A percentile compares a stretch with the other conserved stretches of the same genome.
phyloP scores from a whole-genome alignment of 2,329 filamentous ascomycete genomes.

The Trichoderma asperellum region DNA sequence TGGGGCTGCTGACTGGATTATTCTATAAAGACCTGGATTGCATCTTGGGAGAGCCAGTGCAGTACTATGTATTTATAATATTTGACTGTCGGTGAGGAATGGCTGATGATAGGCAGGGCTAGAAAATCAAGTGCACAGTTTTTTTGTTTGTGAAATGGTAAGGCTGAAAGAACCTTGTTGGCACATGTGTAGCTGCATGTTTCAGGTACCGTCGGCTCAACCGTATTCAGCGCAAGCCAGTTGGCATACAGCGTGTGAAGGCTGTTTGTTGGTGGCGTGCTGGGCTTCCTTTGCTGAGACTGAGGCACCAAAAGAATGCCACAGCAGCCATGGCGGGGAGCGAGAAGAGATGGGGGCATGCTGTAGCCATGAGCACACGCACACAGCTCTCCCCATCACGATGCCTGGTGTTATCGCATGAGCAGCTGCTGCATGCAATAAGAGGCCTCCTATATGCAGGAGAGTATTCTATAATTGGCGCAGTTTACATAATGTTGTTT shows the following conservation, averaged over 20 bases:
- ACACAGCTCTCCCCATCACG: neutral
- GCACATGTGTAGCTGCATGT: neutral
- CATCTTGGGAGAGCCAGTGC: neutral
- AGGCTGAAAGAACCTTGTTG: neutral
- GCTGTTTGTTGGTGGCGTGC: neutral
- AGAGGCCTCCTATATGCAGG: neutral
- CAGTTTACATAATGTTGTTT: neutral
- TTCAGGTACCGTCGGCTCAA: neutral
- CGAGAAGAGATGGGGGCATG: neutral
- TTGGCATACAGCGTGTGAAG: neutral
- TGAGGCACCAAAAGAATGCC: neutral
- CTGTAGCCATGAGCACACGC: neutral
- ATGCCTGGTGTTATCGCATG: neutral
- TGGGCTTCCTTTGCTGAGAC: neutral
- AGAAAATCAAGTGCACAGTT: neutral
- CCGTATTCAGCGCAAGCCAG: neutral
- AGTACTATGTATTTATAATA: no score
- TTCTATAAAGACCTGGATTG: neutral
- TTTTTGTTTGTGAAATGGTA: neutral
- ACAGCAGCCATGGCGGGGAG: neutral
- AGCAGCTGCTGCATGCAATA: neutral
- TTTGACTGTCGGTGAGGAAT: neutral
- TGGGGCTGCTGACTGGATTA: constrained; percentile 15
- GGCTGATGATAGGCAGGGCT: neutral
- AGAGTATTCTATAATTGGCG: neutral